Evolutionary conservation across 495 filamentous ascomycete species (phyloP), one percentile per base, ranked within the genome.

Genomic region (Annulohypoxylon moriforme): DNA sequence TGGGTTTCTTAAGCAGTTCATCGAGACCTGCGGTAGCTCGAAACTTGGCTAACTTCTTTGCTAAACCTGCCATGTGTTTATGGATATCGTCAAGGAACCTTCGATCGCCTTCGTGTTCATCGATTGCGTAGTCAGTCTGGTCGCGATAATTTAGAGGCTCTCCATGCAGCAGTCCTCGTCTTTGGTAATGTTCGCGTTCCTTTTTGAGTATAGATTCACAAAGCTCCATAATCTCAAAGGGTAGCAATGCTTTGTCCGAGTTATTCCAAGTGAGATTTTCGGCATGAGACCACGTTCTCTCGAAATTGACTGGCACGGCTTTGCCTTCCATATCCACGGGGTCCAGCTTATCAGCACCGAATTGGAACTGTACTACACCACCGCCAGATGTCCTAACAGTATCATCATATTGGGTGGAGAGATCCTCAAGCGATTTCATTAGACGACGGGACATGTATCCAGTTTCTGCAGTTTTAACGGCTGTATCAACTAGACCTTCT

Each of bases 401-500:
- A 75, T 96, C 86, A 78, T 99, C 96, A 72, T 99, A 99, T 74
- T 91, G 86, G 0, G 91, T 91, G 0, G 93, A 96, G 7, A 98
- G 83, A 86, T 99, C 96, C 76, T 99, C 96, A 36, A 99, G 84
- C 0, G 93, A 96, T 81, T 99, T 99, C 96, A 99, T 98, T 79
- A 99, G 79, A 44, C 96, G 91, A 82, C 96, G 89, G 66, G 94
- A 98, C 96, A 99, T 99, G 82, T 99, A 99, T 60, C 96, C 96
- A 4, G 96, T 99, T 80, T 99, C 96, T 27, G 96, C 96, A 14
- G 96, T 99, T 84, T 99, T 99, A 81, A 99, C 96, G 33, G 96
- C 96, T n/a, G 96, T 99, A 88, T 99, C 96, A 73, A 99, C 94
- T 68, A 99, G 84, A 87, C 96, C 96, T 89, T 97, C 96, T 89